phyloP scores from a whole-genome alignment of 768 basidiomycete genomes.

The Lactarius hatsudake region DNA sequence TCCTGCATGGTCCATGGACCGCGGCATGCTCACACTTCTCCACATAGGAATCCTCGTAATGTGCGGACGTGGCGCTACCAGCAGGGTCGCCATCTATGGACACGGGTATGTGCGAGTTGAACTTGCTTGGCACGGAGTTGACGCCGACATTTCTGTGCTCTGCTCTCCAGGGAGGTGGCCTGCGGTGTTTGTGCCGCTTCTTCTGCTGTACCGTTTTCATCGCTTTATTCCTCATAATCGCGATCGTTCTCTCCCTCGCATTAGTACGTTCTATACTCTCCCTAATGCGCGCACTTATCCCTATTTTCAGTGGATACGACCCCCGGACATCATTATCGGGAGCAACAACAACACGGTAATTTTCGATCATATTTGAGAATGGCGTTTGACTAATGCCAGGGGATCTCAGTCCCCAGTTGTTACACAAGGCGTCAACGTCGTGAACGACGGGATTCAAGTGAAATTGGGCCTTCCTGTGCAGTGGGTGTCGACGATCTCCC shows the following conservation, averaged over 20 bases:
- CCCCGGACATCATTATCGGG: slow-evolving; percentile 64
- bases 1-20: neutral
- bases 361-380: slow-evolving; percentile 39
- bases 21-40: neutral
- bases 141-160: slow-evolving; percentile 33
- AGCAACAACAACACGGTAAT: slow-evolving; percentile 39
- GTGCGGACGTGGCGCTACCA: slow-evolving; percentile 24
- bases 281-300: slow-evolving; percentile 12
- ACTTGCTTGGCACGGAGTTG: neutral
- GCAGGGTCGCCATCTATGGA: slow-evolving; percentile 26
- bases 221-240: slow-evolving; percentile 57
- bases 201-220: slow-evolving; percentile 75
- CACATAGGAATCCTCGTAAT: slow-evolving; percentile 13
- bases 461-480: slow-evolving; percentile 22
- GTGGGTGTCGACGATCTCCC: slow-evolving; percentile 23
- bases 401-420: neutral
- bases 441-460: slow-evolving; percentile 22
- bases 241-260: slow-evolving; percentile 62
- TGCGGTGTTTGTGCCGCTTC: slow-evolving; percentile 62
- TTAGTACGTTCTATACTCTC: slow-evolving; percentile 47
- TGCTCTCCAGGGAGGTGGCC: slow-evolving; percentile 56
- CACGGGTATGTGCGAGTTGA: slow-evolving; percentile 14
- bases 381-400: neutral
- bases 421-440: slow-evolving; percentile 5
- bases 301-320: slow-evolving; percentile 63